A percentile compares a stretch with the other conserved stretches of the same genome.
These are phyloP conservation scores for Thuja plicata DNA, from an alignment of 83 land plant genomes.

Conservation along the genomic window DNA sequence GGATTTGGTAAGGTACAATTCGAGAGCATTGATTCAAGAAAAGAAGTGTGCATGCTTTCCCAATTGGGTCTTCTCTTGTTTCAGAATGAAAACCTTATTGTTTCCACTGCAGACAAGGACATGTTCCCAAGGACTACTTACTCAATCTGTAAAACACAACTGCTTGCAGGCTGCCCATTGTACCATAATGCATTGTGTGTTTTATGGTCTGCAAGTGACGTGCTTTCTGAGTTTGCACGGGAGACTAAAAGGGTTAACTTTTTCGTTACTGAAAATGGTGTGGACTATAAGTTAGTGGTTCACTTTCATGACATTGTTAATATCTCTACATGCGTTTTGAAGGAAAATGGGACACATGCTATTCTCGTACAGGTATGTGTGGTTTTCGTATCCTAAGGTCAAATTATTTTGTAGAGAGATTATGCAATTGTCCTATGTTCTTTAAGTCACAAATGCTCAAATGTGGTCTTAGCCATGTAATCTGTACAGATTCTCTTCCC, in stretches of 20 bases:
- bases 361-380: slow-evolving; percentile 41
- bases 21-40: slow-evolving; percentile 26
- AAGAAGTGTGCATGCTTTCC: slow-evolving; percentile 23
- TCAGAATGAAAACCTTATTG: slow-evolving; percentile 13
- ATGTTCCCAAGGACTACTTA: slow-evolving; percentile 36
- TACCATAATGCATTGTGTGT: slow-evolving; percentile 26
- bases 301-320: slow-evolving; percentile 37
- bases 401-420: neutral
- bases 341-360: slow-evolving; percentile 23
- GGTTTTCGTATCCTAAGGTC: neutral
- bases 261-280: slow-evolving; percentile 26
- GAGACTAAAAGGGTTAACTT: slow-evolving; percentile 44
- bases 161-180: slow-evolving; percentile 35
- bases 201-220: slow-evolving; percentile 36
- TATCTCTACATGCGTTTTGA: slow-evolving; percentile 23
- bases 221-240: slow-evolving; percentile 38
- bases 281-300: slow-evolving; percentile 51
- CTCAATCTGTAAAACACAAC: neutral
- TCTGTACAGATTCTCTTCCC: neutral
- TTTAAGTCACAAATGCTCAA: neutral
- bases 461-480: neutral
- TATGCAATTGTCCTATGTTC: neutral
- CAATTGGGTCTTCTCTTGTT: slow-evolving; percentile 25
- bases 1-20: slow-evolving; percentile 65
- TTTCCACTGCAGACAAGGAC: slow-evolving; percentile 28